Evolutionary conservation across 768 basidiomycete genomes (phyloP).

Genomic region (Pleurotus platypus): DNA sequence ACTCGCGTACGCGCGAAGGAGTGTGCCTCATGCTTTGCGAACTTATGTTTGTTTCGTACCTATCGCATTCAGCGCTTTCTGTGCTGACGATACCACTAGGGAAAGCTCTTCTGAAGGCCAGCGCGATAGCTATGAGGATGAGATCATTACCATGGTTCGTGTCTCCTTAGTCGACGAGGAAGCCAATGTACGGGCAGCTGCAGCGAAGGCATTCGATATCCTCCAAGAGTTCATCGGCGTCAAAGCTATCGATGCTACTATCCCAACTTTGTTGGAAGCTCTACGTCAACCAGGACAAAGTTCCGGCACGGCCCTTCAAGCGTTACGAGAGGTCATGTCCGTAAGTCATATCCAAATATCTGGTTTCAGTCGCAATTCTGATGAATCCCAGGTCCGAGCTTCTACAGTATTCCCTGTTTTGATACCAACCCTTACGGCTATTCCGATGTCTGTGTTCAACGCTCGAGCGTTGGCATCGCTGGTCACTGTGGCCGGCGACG

Average conservation of each 20-base stretch:
- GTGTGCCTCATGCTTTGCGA: slow-evolving; percentile 87
- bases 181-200: slow-evolving; percentile 80
- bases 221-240: slow-evolving; percentile 90
- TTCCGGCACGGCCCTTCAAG: slow-evolving; percentile 94
- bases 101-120: slow-evolving; percentile 80
- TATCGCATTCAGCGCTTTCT: neutral
- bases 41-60: slow-evolving; percentile 60
- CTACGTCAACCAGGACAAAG: slow-evolving; percentile 89
- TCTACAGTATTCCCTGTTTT: slow-evolving; percentile 95
- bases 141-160: slow-evolving; percentile 84
- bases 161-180: slow-evolving; percentile 86
- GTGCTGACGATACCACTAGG: slow-evolving; percentile 35
- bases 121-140: slow-evolving; percentile 83
- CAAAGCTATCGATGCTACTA: slow-evolving; percentile 93
- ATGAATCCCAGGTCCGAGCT: slow-evolving; percentile 69
- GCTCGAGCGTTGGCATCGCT: slow-evolving; percentile 86
- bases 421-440: slow-evolving; percentile 87
- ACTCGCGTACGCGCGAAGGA: slow-evolving; percentile 71
- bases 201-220: slow-evolving; percentile 83
- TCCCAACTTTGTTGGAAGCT: slow-evolving; percentile 91
- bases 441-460: slow-evolving; percentile 94
- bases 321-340: slow-evolving; percentile 90
- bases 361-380: slow-evolving; percentile 5
- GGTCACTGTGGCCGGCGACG: slow-evolving; percentile 90
- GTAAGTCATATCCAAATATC: slow-evolving; percentile 39